phyloP scores from a whole-genome alignment of 441 rosid genomes.

The Populus hybrid region DNA sequence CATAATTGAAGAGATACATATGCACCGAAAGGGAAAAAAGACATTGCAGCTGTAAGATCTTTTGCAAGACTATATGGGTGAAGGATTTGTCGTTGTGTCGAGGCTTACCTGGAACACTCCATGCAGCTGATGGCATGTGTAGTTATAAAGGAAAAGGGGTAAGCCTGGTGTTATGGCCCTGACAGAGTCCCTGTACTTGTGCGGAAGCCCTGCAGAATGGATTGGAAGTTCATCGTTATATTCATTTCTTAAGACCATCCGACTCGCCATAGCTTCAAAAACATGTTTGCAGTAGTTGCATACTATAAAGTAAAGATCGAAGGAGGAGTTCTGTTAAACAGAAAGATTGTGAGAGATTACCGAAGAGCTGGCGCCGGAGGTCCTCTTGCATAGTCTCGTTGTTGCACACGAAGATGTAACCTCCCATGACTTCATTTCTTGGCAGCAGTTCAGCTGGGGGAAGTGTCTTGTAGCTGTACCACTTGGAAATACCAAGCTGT shows the following conservation, averaged over 20 bases:
- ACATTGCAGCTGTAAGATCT: not conserved
- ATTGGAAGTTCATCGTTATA: not conserved
- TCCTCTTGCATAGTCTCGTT: constrained; percentile 99
- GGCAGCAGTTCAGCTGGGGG: constrained; percentile 94
- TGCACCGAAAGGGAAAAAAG: not conserved
- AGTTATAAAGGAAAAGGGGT: constrained; percentile 92
- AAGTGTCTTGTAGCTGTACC: constrained; percentile 79
- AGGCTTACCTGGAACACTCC: not conserved
- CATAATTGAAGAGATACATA: not conserved
- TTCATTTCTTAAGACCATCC: not conserved
- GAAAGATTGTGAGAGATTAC: constrained; percentile 34
- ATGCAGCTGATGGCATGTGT: constrained; percentile 96
- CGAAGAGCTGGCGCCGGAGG: constrained; percentile 84
- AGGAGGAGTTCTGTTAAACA: not conserved
- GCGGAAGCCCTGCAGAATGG: constrained; percentile 72
- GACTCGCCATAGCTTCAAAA: not conserved
- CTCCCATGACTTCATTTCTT: constrained; percentile 93
- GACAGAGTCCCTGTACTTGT: constrained; percentile 94
- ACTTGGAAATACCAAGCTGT: constrained; percentile 37
- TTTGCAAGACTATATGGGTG: not conserved
- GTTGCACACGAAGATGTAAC: constrained; percentile 96
- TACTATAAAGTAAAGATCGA: not conserved
- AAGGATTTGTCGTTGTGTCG: not conserved
- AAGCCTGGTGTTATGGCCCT: constrained; percentile 96
- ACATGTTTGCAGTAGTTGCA: not conserved